Conservation (phyloP, 345 rosid genomes). For the Streptanthus diversifolius region DNA sequence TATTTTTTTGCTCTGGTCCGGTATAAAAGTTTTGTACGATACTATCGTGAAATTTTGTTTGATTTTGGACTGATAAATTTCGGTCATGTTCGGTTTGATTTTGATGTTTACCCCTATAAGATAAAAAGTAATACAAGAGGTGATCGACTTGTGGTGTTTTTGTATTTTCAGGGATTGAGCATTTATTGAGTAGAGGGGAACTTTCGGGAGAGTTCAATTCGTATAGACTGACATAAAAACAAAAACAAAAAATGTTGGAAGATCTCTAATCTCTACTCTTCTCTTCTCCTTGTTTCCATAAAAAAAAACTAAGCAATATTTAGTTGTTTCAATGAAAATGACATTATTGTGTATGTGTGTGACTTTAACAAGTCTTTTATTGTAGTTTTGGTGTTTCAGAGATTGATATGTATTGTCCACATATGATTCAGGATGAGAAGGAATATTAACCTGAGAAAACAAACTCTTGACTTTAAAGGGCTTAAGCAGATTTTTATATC, state of each 20-base stretch:
- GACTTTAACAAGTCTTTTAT: neutral
- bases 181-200: conserved; percentile 42
- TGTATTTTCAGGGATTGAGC: conserved; percentile 47
- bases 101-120: neutral
- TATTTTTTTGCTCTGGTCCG: neutral
- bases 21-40: neutral
- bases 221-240: conserved; percentile 2
- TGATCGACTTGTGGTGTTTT: neutral
- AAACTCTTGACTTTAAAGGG: no score
- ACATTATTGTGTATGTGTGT: neutral
- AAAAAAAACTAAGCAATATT: neutral
- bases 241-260: neutral
- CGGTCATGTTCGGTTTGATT: neutral
- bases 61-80: neutral
- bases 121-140: neutral
- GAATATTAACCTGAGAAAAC: neutral
- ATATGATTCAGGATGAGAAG: neutral
- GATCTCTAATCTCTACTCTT: neutral
- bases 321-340: neutral
- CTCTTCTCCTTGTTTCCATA: neutral
- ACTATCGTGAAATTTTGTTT: neutral
- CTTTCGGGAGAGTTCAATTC: conserved; percentile 25
- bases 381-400: neutral
- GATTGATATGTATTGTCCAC: neutral
- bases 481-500: no score